Percentiles rank a stretch among this genome's conserved stretches.
These are phyloP conservation scores for Cyberlindnera amylophila DNA, from an alignment of 805 yeast genomes.

Conservation along the genomic window DNA sequence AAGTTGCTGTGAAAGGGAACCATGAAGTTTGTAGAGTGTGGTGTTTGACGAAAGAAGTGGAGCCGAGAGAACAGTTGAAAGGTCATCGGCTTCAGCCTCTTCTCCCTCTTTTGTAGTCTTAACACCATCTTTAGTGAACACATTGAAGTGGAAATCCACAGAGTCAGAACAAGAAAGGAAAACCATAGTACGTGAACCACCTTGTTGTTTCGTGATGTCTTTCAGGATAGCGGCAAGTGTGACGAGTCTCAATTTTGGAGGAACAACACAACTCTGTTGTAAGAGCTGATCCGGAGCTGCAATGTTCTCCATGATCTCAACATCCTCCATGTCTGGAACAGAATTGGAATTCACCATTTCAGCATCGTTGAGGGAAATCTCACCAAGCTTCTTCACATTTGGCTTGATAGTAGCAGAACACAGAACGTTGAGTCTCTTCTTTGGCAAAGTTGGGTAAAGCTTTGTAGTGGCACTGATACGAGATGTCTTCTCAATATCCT, in stretches of 20 bases:
- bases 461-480: constrained; percentile 35
- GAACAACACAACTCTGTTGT: constrained; percentile 79
- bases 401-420: constrained; percentile 94
- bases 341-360: constrained; percentile 48
- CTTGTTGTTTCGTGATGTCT: constrained; percentile 36
- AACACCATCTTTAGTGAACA: constrained; percentile 59
- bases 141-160: constrained; percentile 88
- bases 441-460: constrained; percentile 58
- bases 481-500: constrained; percentile 43
- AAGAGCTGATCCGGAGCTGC: constrained; percentile 87
- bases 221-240: constrained; percentile 67
- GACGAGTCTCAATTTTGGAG: constrained; percentile 87
- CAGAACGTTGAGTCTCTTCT: constrained; percentile 66
- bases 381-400: constrained; percentile 76
- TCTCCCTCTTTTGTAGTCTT: constrained; percentile 26
- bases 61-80: constrained; percentile 45
- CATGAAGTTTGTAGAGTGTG: constrained; percentile 73
- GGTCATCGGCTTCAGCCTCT: constrained; percentile 29
- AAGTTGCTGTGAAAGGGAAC: constrained; percentile 79
- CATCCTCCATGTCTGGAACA: constrained; percentile 30
- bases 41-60: constrained; percentile 45
- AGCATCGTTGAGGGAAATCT: constrained; percentile 69
- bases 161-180: constrained; percentile 94
- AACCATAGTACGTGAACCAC: constrained; percentile 61
- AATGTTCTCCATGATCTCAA: constrained; percentile 27